phyloP scores from a whole-genome alignment of 169 alveolate species.

The Plasmodium vinckei region DNA sequence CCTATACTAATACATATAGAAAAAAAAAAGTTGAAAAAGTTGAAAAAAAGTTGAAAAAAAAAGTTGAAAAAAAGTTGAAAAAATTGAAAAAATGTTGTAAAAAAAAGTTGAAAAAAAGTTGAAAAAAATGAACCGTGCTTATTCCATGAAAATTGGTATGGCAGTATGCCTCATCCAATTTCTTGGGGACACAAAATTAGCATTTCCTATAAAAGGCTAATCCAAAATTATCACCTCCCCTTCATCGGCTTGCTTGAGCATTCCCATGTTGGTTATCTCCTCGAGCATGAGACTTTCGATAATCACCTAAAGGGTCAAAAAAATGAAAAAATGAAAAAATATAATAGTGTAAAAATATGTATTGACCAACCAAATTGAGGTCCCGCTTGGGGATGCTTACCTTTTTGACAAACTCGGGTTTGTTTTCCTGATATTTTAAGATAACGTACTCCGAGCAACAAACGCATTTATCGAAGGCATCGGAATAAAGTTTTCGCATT shows the following conservation, averaged over 20 bases:
- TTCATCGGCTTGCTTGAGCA: slow-evolving; percentile 14
- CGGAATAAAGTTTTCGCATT: slow-evolving; percentile 62
- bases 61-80: no score
- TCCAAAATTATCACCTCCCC: slow-evolving; percentile 50
- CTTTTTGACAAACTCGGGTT: slow-evolving; percentile 59
- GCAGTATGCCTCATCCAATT: no score
- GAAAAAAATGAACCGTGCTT: no score
- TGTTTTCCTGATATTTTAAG: slow-evolving; percentile 40
- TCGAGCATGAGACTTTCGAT: slow-evolving; percentile 55
- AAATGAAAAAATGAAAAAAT: not conserved
- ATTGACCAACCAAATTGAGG: not conserved
- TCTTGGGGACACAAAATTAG: no score
- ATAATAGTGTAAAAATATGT: not conserved
- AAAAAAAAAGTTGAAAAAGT: no score
- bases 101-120: no score
- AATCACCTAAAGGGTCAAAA: slow-evolving; percentile 18
- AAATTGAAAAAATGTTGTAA: no score
- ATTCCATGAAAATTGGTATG: no score
- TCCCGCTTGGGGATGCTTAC: no score
- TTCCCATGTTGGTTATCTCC: slow-evolving; percentile 23
- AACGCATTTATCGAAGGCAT: slow-evolving; percentile 78
- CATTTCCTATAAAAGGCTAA: not conserved
- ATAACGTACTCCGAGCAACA: slow-evolving; percentile 82
- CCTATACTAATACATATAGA: no score
- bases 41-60: no score